Base-by-base conservation (phyloP, 202 grass and related monocot genomes). In the Hordeum pubiflorum region DNA sequence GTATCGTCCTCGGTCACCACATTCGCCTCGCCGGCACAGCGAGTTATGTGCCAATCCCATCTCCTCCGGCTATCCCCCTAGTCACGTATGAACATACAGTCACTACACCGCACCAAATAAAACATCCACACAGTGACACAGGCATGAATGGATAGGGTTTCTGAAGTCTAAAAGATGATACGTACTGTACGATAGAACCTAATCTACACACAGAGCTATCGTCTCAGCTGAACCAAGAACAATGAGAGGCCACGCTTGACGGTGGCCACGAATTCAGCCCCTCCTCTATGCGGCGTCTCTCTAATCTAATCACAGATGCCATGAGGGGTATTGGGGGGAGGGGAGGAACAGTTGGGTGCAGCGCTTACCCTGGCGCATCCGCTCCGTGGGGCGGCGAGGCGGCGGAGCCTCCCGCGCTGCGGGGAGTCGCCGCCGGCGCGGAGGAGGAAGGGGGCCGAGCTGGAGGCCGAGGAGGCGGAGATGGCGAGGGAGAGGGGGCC, bases 11-110 rank as follows among this genome's bases (percentile, higher is more conserved):
- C 78, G 6, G 74, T 59, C 66, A 68, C 58, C 21, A 81, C 44
- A 59, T 73, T 73, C 9, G 31, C 65, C 61, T 89, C 52, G 39
- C 38, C 54, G 24, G 79, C 75, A 27, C 52, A 83, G 9, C 18
- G 61, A 39, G 59, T 2, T 0, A 61, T 4, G 5, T 15, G 38
- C 48, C 15, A 6, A 6, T 69, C 6, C 39, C 23, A 11, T 27
- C 52, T 52, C n/a, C 12, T 23, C 0, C 7, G 5, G 38, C 57
- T 15, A 4, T 52, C 15, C 8, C 48, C 87, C 87, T 89, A 17
- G 21, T 5, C 9, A 50, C 1, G 33, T 13, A 7, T 52, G 14
- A 11, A 72, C 0, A 44, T 7, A 26, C 15, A 77, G n/a, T 55
- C 13, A 31, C 20, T 58, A 21, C 27, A 57, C 31, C 7, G 3